Conservation (phyloP, 2,329 filamentous ascomycete species). For the Dactylellina haptotyla region DNA sequence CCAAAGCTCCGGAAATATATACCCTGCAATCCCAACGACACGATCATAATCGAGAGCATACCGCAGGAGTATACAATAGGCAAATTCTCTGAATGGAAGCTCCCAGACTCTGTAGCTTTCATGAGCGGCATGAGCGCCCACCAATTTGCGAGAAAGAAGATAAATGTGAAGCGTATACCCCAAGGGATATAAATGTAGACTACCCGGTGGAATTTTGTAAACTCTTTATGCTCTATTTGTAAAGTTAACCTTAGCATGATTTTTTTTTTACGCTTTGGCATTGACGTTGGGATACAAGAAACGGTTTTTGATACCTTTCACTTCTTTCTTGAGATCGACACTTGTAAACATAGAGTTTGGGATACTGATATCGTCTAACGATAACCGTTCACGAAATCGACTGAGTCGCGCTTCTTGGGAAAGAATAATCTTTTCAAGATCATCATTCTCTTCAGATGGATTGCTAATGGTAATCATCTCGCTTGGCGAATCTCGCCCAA, state of each 20-base stretch:
- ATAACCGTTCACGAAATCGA: constrained; percentile 25
- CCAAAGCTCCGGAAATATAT: constrained; percentile 11
- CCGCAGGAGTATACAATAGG: constrained; percentile 28
- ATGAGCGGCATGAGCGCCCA: constrained; percentile 43
- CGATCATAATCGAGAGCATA: constrained; percentile 20
- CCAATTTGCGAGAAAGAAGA: constrained; percentile 41
- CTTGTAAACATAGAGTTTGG: constrained; percentile 17
- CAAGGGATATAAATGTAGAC: constrained; percentile 35
- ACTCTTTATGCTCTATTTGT: neutral
- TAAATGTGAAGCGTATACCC: constrained; percentile 28
- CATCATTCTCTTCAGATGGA: neutral
- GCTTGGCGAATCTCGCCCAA: neutral
- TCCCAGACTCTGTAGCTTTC: constrained; percentile 5
- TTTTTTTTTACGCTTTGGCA: too few species aligned
- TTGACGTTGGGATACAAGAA: too few species aligned
- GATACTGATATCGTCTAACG: constrained; percentile 9
- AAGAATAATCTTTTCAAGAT: neutral
- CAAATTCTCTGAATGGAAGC: constrained; percentile 36
- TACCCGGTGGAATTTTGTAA: neutral
- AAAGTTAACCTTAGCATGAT: too few species aligned
- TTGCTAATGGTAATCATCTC: constrained; percentile 6
- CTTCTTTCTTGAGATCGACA: neutral
- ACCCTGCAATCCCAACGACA: constrained; percentile 7
- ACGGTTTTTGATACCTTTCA: neutral
- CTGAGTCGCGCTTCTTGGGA: constrained; percentile 9